Conservation (phyloP, 2,329 filamentous ascomycete genomes). For the Sporothrix inflata region DNA sequence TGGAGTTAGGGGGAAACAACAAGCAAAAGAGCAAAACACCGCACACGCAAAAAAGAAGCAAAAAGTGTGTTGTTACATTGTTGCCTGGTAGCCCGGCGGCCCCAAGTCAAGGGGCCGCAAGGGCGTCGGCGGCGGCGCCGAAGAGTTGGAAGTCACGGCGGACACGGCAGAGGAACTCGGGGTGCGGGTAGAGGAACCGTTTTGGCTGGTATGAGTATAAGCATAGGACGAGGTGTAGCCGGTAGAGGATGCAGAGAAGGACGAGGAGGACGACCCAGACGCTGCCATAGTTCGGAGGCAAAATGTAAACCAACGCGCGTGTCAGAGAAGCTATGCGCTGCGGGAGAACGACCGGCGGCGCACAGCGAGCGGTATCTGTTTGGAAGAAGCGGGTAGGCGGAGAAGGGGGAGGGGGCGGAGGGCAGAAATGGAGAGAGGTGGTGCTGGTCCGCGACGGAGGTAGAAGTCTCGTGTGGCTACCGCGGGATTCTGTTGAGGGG, state of each 20-base stretch:
- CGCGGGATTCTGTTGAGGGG: neutral
- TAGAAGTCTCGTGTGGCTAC: neutral
- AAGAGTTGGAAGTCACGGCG: slow-evolving; percentile 46
- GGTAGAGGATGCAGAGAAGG: slow-evolving; percentile 52
- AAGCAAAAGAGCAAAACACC: slow-evolving; percentile 1
- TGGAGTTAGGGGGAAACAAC: neutral
- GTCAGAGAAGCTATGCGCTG: neutral
- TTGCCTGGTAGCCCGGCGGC: slow-evolving; percentile 58
- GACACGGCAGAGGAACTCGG: slow-evolving; percentile 51
- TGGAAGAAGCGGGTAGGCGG: too few relatives aligned
- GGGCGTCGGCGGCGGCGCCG: slow-evolving; percentile 45
- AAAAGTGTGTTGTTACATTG: slow-evolving; percentile 48
- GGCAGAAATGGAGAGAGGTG: neutral
- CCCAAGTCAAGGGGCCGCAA: slow-evolving; percentile 54
- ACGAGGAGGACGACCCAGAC: slow-evolving; percentile 51
- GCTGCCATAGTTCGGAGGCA: slow-evolving; percentile 36
- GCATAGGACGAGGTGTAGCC: slow-evolving; percentile 48
- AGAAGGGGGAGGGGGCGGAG: neutral
- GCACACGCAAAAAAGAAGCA: slow-evolving; percentile 34
- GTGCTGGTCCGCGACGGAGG: neutral
- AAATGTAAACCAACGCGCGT: neutral
- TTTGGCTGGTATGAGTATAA: slow-evolving; percentile 48
- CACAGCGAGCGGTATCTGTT: neutral
- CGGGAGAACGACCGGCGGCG: neutral
- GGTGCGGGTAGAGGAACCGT: slow-evolving; percentile 50